Base-by-base conservation (phyloP, 2,329 filamentous ascomycete species). In the Nigrospora sphaerica region DNA sequence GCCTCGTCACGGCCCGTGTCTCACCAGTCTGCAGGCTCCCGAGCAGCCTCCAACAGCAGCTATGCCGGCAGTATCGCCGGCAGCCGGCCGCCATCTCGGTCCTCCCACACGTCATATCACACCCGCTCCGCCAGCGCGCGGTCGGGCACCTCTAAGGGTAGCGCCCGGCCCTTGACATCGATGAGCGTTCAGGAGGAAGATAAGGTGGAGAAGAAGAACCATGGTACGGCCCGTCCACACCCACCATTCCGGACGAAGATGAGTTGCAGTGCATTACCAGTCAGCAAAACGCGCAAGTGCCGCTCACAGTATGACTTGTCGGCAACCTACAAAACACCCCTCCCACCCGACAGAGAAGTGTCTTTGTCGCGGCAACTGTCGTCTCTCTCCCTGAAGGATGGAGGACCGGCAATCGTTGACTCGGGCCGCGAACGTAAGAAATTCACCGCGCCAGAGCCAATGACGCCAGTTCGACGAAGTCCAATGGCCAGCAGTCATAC, bases 141-240 rank as follows among this genome's bases (percentile, higher is more conserved):
- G 6, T 47, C 48, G 48, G 33, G 55, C 54, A 36, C 57, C 52
- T 52, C 62, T 57, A 57, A 57, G 50, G 28, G 43, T 58, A 39
- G 52, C n/a, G 37, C 18, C 52, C 50, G 60, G 44, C 49, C 59
- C 43, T 61, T 57, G 13, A 63, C 61, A 17, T 61, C 63, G 38
- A 62, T 57, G 50, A 55, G 54, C 28, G 49, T 47, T 12, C 60
- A 64, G 12, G 60, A 59, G 7, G 59, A 54, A 2, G 43, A 55
- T 32, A 53, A 53, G 19, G 49, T 35, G 46, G 51, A 54, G 23
- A 52, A 49, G 9, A 55, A 58, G 45, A 62, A 61, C 38, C 70
- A 70, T 56, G 68, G 69, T 72, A 71, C 49, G 62, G 34, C 38
- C 4, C 11, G 58, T 59, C 39, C 47, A 56, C 54, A 28, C 23